phyloP scores from a whole-genome alignment of 2,329 filamentous ascomycete genomes.

The Cytospora piceae region DNA sequence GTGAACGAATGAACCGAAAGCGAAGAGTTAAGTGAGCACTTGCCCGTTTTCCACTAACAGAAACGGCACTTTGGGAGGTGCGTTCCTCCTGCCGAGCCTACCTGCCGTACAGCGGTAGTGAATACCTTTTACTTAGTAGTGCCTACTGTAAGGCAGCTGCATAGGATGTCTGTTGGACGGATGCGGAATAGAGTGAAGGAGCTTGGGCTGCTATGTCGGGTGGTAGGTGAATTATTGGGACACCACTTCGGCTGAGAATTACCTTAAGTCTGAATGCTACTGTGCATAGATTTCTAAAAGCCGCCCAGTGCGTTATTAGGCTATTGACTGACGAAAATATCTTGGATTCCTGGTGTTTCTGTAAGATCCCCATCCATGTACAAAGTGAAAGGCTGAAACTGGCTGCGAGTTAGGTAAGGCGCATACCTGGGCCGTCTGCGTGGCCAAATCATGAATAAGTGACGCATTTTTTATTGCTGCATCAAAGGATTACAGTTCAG shows the following conservation, averaged over 20 bases:
- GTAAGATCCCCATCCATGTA: neutral
- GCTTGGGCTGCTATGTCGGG: neutral
- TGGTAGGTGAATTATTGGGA: neutral
- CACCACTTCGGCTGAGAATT: neutral
- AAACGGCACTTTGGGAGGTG: neutral
- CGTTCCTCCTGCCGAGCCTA: conserved; percentile 3
- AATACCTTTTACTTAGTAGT: neutral
- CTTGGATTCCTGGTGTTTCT: neutral
- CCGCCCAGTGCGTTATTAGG: no score
- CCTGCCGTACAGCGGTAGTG: neutral
- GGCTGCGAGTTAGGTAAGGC: neutral
- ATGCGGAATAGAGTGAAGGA: conserved; percentile 2
- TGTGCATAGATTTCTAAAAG: no score
- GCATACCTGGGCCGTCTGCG: neutral
- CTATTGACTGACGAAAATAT: neutral
- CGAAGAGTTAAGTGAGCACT: neutral
- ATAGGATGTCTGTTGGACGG: conserved; percentile 6
- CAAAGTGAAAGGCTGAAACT: neutral
- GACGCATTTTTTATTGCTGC: neutral
- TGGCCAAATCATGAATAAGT: neutral
- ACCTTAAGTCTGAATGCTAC: neutral
- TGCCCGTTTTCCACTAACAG: neutral
- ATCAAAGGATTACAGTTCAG: neutral
- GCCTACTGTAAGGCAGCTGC: neutral
- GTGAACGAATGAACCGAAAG: neutral